Conservation (phyloP, 2,329 filamentous ascomycete genomes). For the Dothistroma septosporum region DNA sequence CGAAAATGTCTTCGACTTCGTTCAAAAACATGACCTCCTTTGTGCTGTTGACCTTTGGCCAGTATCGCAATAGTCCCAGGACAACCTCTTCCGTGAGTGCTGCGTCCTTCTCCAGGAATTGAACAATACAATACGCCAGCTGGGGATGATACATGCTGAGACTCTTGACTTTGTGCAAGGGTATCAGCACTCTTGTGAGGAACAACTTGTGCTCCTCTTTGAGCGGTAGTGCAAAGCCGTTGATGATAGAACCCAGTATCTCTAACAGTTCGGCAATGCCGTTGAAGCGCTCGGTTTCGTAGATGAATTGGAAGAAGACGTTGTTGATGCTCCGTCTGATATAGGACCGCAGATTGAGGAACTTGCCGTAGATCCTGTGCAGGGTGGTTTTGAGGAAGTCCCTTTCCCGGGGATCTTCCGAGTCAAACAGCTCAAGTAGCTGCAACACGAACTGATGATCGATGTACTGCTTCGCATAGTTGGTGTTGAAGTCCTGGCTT, state of each 20-base stretch:
- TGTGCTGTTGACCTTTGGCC: conserved; percentile 99
- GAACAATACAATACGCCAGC: conserved; percentile 96
- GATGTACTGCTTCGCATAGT: conserved; percentile 98
- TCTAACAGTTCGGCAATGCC: conserved; percentile 95
- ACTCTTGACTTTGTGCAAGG: conserved; percentile 96
- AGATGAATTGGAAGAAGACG: conserved; percentile 99
- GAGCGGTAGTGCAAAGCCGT: conserved; percentile 90
- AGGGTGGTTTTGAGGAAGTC: conserved; percentile 98
- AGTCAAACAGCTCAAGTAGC: conserved; percentile 96
- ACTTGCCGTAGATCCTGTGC: conserved; percentile 98
- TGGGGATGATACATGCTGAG: conserved; percentile 99
- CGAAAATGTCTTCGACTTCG: conserved; percentile 98
- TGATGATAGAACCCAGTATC: conserved; percentile 97
- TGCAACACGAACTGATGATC: conserved; percentile 95
- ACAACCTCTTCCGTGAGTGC: conserved; percentile 97
- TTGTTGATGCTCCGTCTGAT: conserved; percentile 99
- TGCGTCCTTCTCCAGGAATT: conserved; percentile 97
- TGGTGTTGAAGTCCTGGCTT: conserved; percentile 99
- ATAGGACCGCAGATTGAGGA: conserved; percentile 93
- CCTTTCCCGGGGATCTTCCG: conserved; percentile 90
- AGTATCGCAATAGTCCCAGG: conserved; percentile 88
- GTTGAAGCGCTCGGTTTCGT: conserved; percentile 97
- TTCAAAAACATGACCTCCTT: conserved; percentile 99
- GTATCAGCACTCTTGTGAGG: conserved; percentile 85
- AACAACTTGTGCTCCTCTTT: conserved; percentile 99